Evolutionary conservation across 2,329 filamentous ascomycete genomes (phyloP).

Genomic region (Fusarium musae): DNA sequence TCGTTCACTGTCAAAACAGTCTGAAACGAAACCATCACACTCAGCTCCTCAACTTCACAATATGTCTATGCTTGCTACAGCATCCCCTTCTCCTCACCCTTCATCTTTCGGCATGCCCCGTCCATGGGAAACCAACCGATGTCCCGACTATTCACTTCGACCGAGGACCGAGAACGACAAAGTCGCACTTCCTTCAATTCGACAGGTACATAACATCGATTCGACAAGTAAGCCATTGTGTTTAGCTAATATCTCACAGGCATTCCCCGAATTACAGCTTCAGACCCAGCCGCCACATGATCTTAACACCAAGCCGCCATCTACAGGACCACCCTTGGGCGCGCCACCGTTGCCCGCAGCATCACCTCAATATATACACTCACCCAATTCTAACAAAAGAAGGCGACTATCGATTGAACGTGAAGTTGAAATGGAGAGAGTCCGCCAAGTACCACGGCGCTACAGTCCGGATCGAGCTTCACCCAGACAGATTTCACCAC

Average conservation of each 20-base stretch:
- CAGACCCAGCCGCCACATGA: constrained; percentile 50
- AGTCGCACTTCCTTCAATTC: constrained; percentile 62
- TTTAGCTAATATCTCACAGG: constrained; percentile 49
- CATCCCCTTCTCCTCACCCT: constrained; percentile 54
- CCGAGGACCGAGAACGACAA: constrained; percentile 53
- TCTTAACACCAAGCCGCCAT: constrained; percentile 44
- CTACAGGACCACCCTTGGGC: constrained; percentile 51
- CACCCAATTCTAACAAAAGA: constrained; percentile 60
- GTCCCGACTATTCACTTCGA: constrained; percentile 50
- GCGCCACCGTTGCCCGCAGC: constrained; percentile 47
- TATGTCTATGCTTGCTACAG: constrained; percentile 63
- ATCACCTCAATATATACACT: constrained; percentile 62
- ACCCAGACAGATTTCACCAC: constrained; percentile 52
- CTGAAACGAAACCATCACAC: constrained; percentile 43
- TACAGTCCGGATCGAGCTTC: constrained; percentile 49
- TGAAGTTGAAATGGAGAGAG: constrained; percentile 53
- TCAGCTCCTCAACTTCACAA: constrained; percentile 47
- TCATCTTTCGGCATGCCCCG: constrained; percentile 53
- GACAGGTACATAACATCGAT: constrained; percentile 55
- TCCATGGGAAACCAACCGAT: constrained; percentile 53
- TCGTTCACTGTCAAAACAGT: constrained; percentile 47
- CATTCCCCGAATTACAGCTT: constrained; percentile 58
- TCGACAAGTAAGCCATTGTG: not conserved
- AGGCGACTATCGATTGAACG: constrained; percentile 57
- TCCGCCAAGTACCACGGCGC: constrained; percentile 61